Percentiles rank a stretch among this genome's conserved stretches.
Evolutionary conservation across 345 rosid genomes (phyloP).

Genomic region (Populus davidiana): DNA sequence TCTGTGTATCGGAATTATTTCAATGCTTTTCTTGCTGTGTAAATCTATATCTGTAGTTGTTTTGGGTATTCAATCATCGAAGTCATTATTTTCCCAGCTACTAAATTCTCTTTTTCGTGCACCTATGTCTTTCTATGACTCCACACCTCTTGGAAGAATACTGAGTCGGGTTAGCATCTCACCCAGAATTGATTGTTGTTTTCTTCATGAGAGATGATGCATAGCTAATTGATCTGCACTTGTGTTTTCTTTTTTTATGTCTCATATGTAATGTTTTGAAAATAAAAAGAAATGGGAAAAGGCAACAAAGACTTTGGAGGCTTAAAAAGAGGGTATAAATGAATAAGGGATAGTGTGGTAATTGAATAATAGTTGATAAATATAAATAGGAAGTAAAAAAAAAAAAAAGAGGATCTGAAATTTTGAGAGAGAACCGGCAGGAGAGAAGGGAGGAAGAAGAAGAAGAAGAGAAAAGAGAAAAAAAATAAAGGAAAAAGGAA

Average conservation of each 20-base stretch:
- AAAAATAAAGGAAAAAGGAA: no score
- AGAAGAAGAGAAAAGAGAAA: no score
- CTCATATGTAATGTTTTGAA: neutral
- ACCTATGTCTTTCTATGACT: conserved; percentile 87
- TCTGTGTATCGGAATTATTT: conserved; percentile 47
- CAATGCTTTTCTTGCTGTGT: conserved; percentile 49
- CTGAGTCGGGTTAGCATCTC: conserved; percentile 58
- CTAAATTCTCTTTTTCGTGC: conserved; percentile 69
- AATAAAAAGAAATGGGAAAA: no score
- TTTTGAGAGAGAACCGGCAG: no score
- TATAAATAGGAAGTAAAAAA: no score
- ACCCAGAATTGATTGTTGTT: neutral
- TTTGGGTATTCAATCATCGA: conserved; percentile 59
- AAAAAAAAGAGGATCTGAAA: no score
- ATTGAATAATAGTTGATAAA: no score
- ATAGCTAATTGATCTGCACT: neutral
- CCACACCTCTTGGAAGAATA: conserved; percentile 83
- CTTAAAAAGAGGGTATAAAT: no score
- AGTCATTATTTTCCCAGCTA: conserved; percentile 62
- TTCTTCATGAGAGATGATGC: neutral
- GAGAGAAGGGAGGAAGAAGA: no score
- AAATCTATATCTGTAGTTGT: conserved; percentile 51
- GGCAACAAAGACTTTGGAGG: no score
- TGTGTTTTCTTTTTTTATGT: neutral
- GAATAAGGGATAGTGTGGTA: no score